phyloP scores from a whole-genome alignment of 805 yeast genomes.

The Candida arabinofermentans region DNA sequence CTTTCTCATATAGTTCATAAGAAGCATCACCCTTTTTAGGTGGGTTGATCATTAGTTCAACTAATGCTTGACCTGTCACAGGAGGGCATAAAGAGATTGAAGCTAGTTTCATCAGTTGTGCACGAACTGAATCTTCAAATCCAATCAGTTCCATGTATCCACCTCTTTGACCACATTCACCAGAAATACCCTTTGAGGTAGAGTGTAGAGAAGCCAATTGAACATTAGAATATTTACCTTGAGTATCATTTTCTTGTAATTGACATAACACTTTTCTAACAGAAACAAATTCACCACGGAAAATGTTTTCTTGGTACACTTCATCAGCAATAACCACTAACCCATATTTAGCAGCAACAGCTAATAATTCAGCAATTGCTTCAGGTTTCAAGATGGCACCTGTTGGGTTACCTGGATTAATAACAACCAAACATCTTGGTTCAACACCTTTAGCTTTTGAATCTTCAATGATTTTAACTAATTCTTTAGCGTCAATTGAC shows the following conservation, averaged over 20 bases:
- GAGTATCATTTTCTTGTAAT: conserved; percentile 48
- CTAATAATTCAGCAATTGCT: conserved; percentile 67
- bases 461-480: conserved; percentile 48
- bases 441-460: conserved; percentile 49
- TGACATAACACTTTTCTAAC: conserved; percentile 74
- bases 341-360: conserved; percentile 80
- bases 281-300: conserved; percentile 75
- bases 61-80: conserved; percentile 89
- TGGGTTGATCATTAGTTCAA: conserved; percentile 91
- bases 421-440: conserved; percentile 81
- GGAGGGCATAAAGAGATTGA: conserved; percentile 92
- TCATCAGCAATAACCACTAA: conserved; percentile 93
- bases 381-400: conserved; percentile 72
- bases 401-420: conserved; percentile 98
- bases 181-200: conserved; percentile 96
- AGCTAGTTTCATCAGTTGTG: conserved; percentile 76
- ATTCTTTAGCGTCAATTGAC: conserved; percentile 72
- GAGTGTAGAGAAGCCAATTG: conserved; percentile 94
- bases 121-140: conserved; percentile 63
- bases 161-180: conserved; percentile 99
- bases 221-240: conserved; percentile 59
- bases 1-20: conserved; percentile 59
- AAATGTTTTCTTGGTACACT: conserved; percentile 93
- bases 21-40: conserved; percentile 78
- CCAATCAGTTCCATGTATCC: conserved; percentile 96